Percentiles rank a stretch among this genome's conserved stretches.
phyloP scores from a whole-genome alignment of 208 protist species.

The Trypanosoma congolense region DNA sequence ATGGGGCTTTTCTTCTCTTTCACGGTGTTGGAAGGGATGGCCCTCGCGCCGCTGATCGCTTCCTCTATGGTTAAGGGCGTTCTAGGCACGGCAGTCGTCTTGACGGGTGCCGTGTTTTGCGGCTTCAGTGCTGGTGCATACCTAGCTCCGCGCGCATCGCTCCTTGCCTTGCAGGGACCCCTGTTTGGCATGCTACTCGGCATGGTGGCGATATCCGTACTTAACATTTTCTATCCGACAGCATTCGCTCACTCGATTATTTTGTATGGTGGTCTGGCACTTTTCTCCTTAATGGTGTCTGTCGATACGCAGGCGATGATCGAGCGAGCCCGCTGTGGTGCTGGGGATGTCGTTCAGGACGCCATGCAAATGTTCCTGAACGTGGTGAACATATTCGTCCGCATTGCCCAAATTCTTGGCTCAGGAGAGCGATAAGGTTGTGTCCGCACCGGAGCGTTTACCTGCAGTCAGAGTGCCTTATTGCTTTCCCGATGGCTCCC shows the following conservation, averaged over 20 bases:
- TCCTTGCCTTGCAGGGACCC: conserved; percentile 81
- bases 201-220: conserved; percentile 71
- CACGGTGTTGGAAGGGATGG: conserved; percentile 80
- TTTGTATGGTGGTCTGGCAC: conserved; percentile 81
- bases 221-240: conserved; percentile 86
- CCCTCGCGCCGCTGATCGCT: conserved; percentile 70
- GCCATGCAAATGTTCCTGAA: conserved; percentile 82
- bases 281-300: conserved; percentile 81
- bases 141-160: conserved; percentile 66
- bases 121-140: conserved; percentile 85
- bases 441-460: too few species aligned
- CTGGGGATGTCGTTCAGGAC: conserved; percentile 79
- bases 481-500: too few species aligned
- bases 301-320: conserved; percentile 88
- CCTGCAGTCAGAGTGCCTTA: too few species aligned
- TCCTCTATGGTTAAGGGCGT: conserved; percentile 74
- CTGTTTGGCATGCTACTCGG: conserved; percentile 83
- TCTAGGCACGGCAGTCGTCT: conserved; percentile 66
- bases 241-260: conserved; percentile 78
- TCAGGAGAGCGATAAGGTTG: conserved; percentile 24
- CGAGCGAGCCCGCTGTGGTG: conserved; percentile 78
- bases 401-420: conserved; percentile 83
- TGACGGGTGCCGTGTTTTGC: conserved; percentile 79
- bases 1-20: conserved; percentile 77
- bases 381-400: conserved; percentile 86